Conservation (phyloP, 169 alveolate species). For the Nephromyces sp. region DNA sequence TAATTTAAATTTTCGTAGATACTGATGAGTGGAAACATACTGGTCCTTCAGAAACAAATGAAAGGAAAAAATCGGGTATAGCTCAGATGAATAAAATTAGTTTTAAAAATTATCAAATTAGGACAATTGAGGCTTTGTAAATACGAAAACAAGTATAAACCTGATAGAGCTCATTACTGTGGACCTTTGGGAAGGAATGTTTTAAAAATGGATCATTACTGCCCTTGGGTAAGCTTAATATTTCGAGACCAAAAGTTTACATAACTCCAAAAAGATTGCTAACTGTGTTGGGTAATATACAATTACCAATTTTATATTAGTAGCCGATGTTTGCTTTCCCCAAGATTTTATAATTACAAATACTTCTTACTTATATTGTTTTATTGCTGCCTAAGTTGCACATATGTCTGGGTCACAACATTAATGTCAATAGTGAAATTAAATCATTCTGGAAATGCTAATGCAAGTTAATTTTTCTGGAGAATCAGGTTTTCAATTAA, state of each 20-base stretch:
- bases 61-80: too few species aligned
- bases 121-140: slow-evolving; percentile 21
- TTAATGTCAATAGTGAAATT: neutral
- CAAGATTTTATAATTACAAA: neutral
- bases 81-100: too few species aligned
- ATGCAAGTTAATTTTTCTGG: neutral
- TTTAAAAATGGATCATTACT: slow-evolving; percentile 79
- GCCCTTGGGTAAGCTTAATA: slow-evolving; percentile 63
- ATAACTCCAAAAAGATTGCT: slow-evolving; percentile 22
- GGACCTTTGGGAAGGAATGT: slow-evolving; percentile 61
- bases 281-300: slow-evolving; percentile 27
- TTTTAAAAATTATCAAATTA: too few species aligned
- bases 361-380: neutral
- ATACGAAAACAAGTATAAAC: slow-evolving; percentile 50
- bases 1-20: too few species aligned
- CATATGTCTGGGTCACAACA: neutral
- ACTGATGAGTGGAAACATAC: too few species aligned
- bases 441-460: neutral
- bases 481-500: neutral
- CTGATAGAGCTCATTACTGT: slow-evolving; percentile 78
- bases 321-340: neutral
- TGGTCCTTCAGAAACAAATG: too few species aligned
- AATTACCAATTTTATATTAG: neutral
- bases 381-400: neutral
- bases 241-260: neutral